Percentiles rank a stretch among this genome's conserved stretches.
Conservation (phyloP, 176 grass and related monocot species). For the Aegilops umbellulata region DNA sequence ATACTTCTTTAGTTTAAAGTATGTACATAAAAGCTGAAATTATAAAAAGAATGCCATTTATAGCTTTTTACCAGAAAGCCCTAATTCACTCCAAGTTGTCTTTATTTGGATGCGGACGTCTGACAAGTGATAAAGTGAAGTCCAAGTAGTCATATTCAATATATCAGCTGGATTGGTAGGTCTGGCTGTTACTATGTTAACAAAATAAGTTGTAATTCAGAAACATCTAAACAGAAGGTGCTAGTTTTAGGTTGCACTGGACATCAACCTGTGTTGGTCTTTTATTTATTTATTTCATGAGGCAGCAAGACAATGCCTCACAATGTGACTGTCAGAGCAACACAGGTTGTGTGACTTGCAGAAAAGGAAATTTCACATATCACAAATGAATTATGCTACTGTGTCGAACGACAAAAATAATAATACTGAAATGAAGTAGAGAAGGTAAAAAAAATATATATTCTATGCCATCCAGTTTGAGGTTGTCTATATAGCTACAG, state of each 20-base stretch:
- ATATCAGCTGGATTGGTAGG: conserved; percentile 16
- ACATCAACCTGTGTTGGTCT: not conserved
- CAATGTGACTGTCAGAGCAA: not conserved
- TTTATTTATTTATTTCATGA: conserved; percentile 9
- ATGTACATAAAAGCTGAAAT: not conserved
- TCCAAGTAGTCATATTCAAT: conserved; percentile 3
- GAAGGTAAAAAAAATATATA: not conserved
- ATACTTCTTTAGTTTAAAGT: not conserved
- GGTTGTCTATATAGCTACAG: not conserved
- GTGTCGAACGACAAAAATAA: not conserved
- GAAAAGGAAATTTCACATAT: not conserved
- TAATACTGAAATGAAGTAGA: not conserved
- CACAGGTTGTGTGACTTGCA: not conserved
- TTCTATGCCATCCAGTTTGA: not conserved
- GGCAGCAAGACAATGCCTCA: not conserved
- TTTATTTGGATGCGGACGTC: conserved; percentile 13
- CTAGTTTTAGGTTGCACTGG: not conserved
- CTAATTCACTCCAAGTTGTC: not conserved
- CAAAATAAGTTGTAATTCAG: not conserved
- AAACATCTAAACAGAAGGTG: conserved; percentile 27
- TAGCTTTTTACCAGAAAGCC: not conserved
- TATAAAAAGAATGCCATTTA: not conserved
- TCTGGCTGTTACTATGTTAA: not conserved
- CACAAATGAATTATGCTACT: not conserved
- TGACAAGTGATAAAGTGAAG: not conserved